phyloP scores from a whole-genome alignment of 495 filamentous ascomycete species.

The Echria macrotheca region DNA sequence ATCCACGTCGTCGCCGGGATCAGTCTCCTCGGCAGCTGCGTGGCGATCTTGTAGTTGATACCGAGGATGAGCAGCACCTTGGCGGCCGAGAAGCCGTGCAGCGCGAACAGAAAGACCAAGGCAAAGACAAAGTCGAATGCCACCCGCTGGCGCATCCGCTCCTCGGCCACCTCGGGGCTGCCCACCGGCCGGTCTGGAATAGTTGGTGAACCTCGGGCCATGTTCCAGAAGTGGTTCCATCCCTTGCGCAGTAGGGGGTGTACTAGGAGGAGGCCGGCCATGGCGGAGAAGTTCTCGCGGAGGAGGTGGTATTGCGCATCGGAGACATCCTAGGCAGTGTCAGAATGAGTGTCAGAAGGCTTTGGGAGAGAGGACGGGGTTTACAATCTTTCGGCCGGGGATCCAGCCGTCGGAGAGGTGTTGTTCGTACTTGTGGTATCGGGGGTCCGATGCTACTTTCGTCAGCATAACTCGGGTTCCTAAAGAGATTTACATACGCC shows the following conservation, averaged over 20 bases:
- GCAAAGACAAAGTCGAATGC: conserved; percentile 83
- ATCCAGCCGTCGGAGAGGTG: conserved; percentile 85
- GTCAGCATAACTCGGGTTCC: neutral
- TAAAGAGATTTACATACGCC: conserved; percentile 55
- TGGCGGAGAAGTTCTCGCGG: conserved; percentile 78
- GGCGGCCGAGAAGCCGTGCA: conserved; percentile 79
- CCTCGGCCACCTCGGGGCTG: conserved; percentile 50
- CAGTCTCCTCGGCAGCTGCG: conserved; percentile 56
- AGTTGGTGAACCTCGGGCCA: neutral
- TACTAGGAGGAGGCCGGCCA: conserved; percentile 61
- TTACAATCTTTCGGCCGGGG: conserved; percentile 82
- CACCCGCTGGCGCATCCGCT: conserved; percentile 67
- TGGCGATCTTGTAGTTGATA: conserved; percentile 76
- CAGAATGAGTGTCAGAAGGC: neutral
- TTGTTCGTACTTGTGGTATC: conserved; percentile 67
- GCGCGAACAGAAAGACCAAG: conserved; percentile 63
- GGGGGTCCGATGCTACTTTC: conserved; percentile 66
- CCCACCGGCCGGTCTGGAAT: conserved; percentile 1
- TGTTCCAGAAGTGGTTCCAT: conserved; percentile 48
- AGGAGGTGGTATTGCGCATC: conserved; percentile 86
- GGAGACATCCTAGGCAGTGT: conserved; percentile 73
- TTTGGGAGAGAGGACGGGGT: conserved; percentile 20
- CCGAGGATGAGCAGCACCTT: conserved; percentile 79
- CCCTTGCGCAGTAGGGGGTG: conserved; percentile 72
- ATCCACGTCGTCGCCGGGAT: conserved; percentile 77